Evolutionary conservation across 257 asterid genomes (phyloP), one percentile per base, ranked within the genome.

Genomic region (Cruciata laevipes): DNA sequence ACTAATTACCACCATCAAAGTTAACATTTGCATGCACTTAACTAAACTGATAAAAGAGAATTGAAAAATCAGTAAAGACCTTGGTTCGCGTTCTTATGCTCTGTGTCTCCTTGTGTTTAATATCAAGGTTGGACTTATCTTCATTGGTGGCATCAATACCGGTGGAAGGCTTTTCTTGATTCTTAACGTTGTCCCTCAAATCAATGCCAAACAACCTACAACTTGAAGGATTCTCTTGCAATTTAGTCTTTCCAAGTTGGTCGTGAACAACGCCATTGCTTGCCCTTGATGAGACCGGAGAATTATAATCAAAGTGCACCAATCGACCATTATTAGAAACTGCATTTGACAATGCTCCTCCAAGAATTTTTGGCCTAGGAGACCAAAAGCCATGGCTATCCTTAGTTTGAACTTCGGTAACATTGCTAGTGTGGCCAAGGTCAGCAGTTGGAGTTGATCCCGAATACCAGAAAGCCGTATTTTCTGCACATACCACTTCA

Each of bases 181-280:
- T 47, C 4, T 47, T 47, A 47, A 17, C n/a, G 0, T 47, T 47
- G 20, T 47, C 55, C 57, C 79, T 90, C 84, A 94, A 77, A 63
- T 94, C 91, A 69, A 94, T 71, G 73, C 99, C 99, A 69, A 94
- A 90, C 81, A 94, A 78, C 47, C 95, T 79, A 72, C 92, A 84
- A 16, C 88, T 72, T 32, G 80, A 16, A 47, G 55, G 16, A 47
- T 5, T 47, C 55, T 47, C 21, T 47, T 47, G 20, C 55, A 47
- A 47, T 47, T 47, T 47, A 47, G 55, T 47, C n/a, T 7, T 14
- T 17, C 55, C 55, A 47, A 47, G 0, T 47, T 47, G 55, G 55
- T 47, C 55, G 8, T 17, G 55, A 14, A 17, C 51, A 42, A 2
- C 20, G 20, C 55, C 21, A 47, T 16, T 47, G 16, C 55, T 47